Evolutionary conservation across 192 early-diverging fungal species (phyloP).

Genomic region (Coemansia sp.): DNA sequence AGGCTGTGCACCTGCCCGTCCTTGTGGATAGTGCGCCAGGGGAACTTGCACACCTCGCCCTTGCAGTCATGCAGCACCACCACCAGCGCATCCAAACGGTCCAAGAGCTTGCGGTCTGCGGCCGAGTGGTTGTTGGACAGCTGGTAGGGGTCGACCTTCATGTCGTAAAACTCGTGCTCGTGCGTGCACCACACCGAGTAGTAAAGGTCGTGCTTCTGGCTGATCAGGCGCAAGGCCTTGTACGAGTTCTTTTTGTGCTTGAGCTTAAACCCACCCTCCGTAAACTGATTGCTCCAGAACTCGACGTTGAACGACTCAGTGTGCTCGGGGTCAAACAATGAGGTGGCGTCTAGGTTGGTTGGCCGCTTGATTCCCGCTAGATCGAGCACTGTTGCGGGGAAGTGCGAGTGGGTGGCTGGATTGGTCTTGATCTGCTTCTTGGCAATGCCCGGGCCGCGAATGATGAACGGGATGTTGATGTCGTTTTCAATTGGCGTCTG

Average conservation of each 20-base stretch:
- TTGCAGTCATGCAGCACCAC: constrained; percentile 55
- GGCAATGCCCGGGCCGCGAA: constrained; percentile 63
- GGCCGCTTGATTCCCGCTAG: constrained; percentile 53
- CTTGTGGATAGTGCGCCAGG: constrained; percentile 57
- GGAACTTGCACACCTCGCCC: constrained; percentile 56
- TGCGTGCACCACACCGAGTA: constrained; percentile 60
- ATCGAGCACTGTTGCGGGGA: constrained; percentile 62
- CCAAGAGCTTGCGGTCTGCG: constrained; percentile 32
- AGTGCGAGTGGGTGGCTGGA: constrained; percentile 58
- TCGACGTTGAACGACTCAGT: constrained; percentile 57
- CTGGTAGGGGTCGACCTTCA: constrained; percentile 60
- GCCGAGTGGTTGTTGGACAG: constrained; percentile 55
- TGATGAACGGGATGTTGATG: constrained; percentile 61
- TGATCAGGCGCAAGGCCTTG: constrained; percentile 57
- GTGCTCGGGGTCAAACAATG: constrained; percentile 23
- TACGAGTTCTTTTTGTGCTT: constrained; percentile 49
- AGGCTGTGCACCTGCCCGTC: constrained; percentile 39
- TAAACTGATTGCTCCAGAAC: constrained; percentile 42
- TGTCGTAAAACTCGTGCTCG: constrained; percentile 59
- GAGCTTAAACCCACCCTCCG: constrained; percentile 21
- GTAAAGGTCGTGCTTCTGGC: constrained; percentile 51
- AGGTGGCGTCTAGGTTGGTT: constrained; percentile 3
- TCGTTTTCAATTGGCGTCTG: constrained; percentile 63
- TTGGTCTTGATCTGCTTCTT: constrained; percentile 44
- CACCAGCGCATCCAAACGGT: constrained; percentile 60